These are phyloP conservation scores for Galerina sulciceps DNA, from an alignment of 768 basidiomycete species.

Conservation along the genomic window DNA sequence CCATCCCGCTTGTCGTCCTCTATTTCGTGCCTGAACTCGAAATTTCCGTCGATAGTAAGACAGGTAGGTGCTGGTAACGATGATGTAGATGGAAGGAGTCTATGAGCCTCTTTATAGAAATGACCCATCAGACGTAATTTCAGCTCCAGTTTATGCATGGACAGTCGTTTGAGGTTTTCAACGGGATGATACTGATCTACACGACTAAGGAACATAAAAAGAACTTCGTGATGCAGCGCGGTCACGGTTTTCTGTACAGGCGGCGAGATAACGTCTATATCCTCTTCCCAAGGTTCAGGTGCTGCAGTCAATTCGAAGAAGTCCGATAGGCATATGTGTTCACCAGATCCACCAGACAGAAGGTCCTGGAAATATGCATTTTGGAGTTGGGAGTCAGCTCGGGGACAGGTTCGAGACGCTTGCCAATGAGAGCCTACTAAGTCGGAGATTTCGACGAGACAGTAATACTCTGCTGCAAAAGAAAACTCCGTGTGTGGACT, in stretches of 20 bases:
- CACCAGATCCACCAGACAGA: not conserved
- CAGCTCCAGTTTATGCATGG: not conserved
- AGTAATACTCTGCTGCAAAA: conserved; percentile 12
- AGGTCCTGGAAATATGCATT: conserved; percentile 3
- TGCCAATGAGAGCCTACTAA: too few relatives aligned
- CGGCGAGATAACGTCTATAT: too few relatives aligned
- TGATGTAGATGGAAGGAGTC: not conserved
- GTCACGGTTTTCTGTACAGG: not conserved
- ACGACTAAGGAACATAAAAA: not conserved
- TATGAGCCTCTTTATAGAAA: not conserved
- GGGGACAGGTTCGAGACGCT: too few relatives aligned
- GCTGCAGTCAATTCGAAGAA: not conserved
- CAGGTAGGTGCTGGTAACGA: not conserved
- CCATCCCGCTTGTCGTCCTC: not conserved
- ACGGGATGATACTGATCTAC: not conserved
- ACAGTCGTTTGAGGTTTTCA: not conserved
- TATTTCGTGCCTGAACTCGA: not conserved
- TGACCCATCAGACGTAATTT: conserved; percentile 1
- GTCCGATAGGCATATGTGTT: not conserved
- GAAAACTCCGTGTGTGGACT: not conserved
- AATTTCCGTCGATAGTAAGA: not conserved
- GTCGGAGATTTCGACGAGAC: not conserved
- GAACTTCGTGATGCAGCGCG: conserved; percentile 2
- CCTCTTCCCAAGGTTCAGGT: not conserved
- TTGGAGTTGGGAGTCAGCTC: too few relatives aligned